Base-by-base conservation (phyloP, 2,329 filamentous ascomycete genomes). In the Claviceps arundinis region DNA sequence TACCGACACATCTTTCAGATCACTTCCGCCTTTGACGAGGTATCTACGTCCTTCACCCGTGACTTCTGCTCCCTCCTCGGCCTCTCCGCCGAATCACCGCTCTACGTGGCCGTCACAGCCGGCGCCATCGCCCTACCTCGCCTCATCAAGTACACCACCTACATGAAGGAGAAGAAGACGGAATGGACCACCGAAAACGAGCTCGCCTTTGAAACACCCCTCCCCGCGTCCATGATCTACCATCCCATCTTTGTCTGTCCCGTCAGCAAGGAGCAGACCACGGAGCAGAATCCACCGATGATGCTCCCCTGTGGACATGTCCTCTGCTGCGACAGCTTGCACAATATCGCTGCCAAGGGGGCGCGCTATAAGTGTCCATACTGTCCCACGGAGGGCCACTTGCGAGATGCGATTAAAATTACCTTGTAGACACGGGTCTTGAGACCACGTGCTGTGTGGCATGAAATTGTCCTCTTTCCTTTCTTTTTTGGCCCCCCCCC, bases 181-280 rank as follows among this genome's bases (percentile, higher is more conserved):
- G 90, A 95, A 67, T 98, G 93, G 93, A 96, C 90, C 0, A 90
- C 88, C 4, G 80, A 86, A 55, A 84, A 93, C 62, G 93, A 98
- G 67, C 73, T 98, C 17, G 89, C 91, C 0, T 93, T 90, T 64
- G 77, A 87, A 61, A 82, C 79, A 1, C 76, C 79, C 2, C 68
- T 83, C 2, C 78, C 80, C 0, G 63, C 67, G 48, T 76, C 72
- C 57, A 81, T 81, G 77, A 73, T 83, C 48, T 98, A 95, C 72
- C 93, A 98, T 67, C 87, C 87, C 52, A 96, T 98, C 63, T 98
- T 98, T 64, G 93, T 98, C 43, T 98, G 93, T 63, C 93, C 93
- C 0, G 93, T 98, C 5, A 90, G 85, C 61, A 97, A 97, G 67
- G 93, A 96, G 64, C 93, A 98, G 68, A 89, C 87, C 0, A 98